Conservation (phyloP, 2,329 filamentous ascomycete genomes). For the Botrytis galanthina region DNA sequence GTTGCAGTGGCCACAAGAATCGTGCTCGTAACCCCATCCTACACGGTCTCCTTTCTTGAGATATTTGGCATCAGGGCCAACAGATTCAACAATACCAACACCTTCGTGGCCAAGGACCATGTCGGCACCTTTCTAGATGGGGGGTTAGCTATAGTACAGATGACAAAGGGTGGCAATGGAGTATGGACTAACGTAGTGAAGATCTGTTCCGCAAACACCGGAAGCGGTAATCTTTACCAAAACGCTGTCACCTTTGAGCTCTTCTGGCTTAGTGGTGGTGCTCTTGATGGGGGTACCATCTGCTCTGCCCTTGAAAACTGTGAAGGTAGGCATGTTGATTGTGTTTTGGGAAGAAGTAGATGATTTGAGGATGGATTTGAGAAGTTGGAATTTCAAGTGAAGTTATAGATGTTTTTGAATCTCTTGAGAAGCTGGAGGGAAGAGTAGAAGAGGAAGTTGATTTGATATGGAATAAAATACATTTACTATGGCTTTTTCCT, state of each 20-base stretch:
- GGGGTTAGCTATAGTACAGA: slow-evolving; percentile 7
- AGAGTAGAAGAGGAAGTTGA: slow-evolving; percentile 4
- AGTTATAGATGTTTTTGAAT: background rate
- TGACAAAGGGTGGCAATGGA: background rate
- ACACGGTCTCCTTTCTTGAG: slow-evolving; percentile 43
- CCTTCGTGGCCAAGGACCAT: slow-evolving; percentile 63
- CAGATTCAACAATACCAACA: slow-evolving; percentile 60
- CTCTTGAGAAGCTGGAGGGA: background rate
- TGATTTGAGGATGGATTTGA: background rate
- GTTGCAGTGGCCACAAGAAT: slow-evolving; percentile 44
- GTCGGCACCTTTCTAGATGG: slow-evolving; percentile 17
- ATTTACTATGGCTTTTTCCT: background rate
- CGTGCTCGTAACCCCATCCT: slow-evolving; percentile 46
- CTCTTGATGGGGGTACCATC: slow-evolving; percentile 17
- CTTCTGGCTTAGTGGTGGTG: slow-evolving; percentile 22
- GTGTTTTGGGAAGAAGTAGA: background rate
- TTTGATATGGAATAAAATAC: background rate
- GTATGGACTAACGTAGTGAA: slow-evolving; percentile 20
- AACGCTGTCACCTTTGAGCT: slow-evolving; percentile 22
- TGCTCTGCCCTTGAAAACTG: slow-evolving; percentile 23
- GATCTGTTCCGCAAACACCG: slow-evolving; percentile 25
- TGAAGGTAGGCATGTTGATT: slow-evolving; percentile 23
- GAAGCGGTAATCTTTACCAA: slow-evolving; percentile 24
- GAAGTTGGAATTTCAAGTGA: background rate
- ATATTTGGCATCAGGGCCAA: slow-evolving; percentile 53